Base-by-base conservation (phyloP, 2,329 filamentous ascomycete species). In the Colletotrichum spinosum region DNA sequence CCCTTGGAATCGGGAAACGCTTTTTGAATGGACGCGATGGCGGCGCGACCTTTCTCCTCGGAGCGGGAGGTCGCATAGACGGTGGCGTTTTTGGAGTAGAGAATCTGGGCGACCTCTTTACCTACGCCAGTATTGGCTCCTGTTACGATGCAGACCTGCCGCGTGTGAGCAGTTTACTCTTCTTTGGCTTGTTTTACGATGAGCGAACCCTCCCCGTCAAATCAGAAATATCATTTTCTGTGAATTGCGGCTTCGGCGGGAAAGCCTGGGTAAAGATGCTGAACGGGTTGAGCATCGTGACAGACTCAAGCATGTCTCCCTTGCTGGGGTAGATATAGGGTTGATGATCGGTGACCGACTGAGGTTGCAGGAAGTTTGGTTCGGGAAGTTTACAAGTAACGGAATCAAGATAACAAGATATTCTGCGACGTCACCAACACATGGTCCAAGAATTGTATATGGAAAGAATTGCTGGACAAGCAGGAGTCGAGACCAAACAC, bases 21-120 rank as follows among this genome's bases (percentile, higher is more conserved):
- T 34, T 73, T 59, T 60, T 79, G 75, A 68, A 88, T 82, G 6
- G 73, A 66, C 5, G 75, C 71, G 50, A 88, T 83, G 44, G 84
- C 83, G 1, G 72, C 66, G 3, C 74, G 72, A 11, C 77, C 83
- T 67, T 84, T 84, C n/a, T 78, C 72, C 39, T 77, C 70, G 4
- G 74, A 81, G 37, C 86, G 83, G 3, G 81, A 80, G 5, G 84
- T 84, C 34, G 87, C 72, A 72, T 87, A 88, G n/a, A 89, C 81
- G 2, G 77, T 86, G 41, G 78, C 85, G 59, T 86, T 84, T 41
- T 79, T 80, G 11, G 75, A 72, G 72, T 88, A 89, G 10, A 90
- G 77, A 3, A 89, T 80, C 44, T 80, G 80, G 38, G 77, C 77
- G 17, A 88, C 77, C 68, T 87, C 83, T 45, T 81, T 80, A 9